Conservation (phyloP, 306 rosid genomes). For the Cucumis hystrix region DNA sequence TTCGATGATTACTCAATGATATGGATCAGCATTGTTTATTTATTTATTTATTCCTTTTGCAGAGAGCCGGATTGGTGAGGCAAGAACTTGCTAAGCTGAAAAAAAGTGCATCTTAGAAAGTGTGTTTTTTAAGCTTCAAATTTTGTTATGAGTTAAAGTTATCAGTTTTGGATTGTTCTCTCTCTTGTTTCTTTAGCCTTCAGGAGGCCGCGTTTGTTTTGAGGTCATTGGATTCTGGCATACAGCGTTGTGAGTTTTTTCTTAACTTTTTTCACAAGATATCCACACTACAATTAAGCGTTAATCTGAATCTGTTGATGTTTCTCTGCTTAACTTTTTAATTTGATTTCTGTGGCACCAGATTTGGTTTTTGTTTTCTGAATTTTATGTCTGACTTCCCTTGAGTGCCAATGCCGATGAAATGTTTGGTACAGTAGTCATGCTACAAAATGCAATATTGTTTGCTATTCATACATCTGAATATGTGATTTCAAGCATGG, state of each 20-base stretch:
- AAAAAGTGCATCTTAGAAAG: constrained; percentile 35
- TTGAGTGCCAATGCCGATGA: background rate
- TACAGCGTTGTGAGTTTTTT: background rate
- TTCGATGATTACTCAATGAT: background rate
- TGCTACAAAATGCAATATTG: background rate
- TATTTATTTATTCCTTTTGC: constrained; percentile 10
- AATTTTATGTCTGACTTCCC: background rate
- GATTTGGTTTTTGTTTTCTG: background rate
- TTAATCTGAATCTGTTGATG: background rate
- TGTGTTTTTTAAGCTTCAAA: background rate
- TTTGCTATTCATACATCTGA: background rate
- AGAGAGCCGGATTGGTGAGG: constrained; percentile 75
- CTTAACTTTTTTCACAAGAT: background rate
- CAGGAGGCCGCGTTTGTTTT: background rate
- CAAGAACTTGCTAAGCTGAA: constrained; percentile 77
- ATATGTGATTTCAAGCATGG: background rate
- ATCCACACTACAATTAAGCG: background rate
- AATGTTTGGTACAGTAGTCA: background rate
- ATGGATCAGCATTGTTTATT: background rate
- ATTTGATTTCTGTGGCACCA: background rate
- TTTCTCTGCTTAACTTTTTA: background rate
- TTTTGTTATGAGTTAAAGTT: background rate
- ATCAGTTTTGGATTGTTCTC: background rate
- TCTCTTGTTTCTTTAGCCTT: background rate
- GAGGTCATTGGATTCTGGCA: background rate